phyloP scores from a whole-genome alignment of 495 filamentous ascomycete genomes.

The Aspergillus carlsbadensis region DNA sequence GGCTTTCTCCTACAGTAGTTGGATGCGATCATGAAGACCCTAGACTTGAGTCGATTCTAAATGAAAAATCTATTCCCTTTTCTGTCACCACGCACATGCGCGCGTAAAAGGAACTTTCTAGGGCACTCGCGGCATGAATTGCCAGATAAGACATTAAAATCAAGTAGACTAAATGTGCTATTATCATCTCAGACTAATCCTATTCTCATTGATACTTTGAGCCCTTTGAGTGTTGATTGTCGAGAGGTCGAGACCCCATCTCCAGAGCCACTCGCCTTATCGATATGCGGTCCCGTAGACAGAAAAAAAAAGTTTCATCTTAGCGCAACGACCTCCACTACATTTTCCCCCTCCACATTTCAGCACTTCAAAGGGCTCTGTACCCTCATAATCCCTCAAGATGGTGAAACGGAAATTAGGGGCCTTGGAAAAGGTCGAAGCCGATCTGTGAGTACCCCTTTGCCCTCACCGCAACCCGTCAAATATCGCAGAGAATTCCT shows the following conservation, averaged over 20 bases:
- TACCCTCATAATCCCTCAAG: slow-evolving; percentile 18
- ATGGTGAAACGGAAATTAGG: slow-evolving; percentile 87
- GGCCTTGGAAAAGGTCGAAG: slow-evolving; percentile 92
- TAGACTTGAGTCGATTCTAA: slow-evolving; percentile 34
- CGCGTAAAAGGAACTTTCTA: too few species aligned
- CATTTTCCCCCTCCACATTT: slow-evolving; percentile 15
- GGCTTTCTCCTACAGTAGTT: slow-evolving; percentile 47
- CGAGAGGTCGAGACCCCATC: neutral
- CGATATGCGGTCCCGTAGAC: slow-evolving; percentile 33
- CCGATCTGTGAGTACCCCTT: slow-evolving; percentile 62
- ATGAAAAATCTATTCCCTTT: slow-evolving; percentile 28
- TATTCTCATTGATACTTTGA: too few species aligned
- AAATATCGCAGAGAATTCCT: slow-evolving; percentile 21
- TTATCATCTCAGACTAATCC: too few species aligned
- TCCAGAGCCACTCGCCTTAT: slow-evolving; percentile 27
- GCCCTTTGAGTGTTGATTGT: too few species aligned
- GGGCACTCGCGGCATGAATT: neutral
- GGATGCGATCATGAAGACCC: slow-evolving; percentile 49
- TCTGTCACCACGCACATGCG: neutral
- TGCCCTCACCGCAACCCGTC: neutral
- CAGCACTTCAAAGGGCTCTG: slow-evolving; percentile 4
- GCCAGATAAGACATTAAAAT: neutral
- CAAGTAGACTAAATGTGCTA: neutral
- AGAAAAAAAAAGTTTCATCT: slow-evolving; percentile 43
- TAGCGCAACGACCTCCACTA: slow-evolving; percentile 21